Evolutionary conservation across 2,329 filamentous ascomycete genomes (phyloP).

Genomic region (Orbilia ellipsospora): DNA sequence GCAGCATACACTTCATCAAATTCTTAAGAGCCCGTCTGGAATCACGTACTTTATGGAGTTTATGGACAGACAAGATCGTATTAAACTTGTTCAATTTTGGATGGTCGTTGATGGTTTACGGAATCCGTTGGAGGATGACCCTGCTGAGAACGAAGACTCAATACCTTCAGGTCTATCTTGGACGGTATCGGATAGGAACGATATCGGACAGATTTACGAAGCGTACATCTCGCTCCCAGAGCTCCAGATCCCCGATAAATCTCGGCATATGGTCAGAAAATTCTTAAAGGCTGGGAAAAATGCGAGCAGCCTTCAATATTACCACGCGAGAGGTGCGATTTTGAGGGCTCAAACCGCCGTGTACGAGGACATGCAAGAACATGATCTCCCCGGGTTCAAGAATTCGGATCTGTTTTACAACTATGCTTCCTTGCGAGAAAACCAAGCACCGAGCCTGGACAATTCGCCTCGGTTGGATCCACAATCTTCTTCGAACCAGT

Average conservation of each 20-base stretch:
- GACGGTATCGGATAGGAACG: constrained; percentile 84
- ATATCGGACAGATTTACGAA: constrained; percentile 91
- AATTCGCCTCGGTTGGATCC: constrained; percentile 22
- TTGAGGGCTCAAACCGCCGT: constrained; percentile 83
- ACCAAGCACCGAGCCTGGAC: constrained; percentile 35
- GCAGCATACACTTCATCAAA: constrained; percentile 55
- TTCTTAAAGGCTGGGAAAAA: constrained; percentile 82
- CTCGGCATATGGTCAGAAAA: constrained; percentile 75
- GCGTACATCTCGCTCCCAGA: constrained; percentile 86
- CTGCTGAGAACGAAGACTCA: constrained; percentile 73
- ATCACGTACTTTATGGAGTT: constrained; percentile 99
- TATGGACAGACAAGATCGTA: constrained; percentile 89
- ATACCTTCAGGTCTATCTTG: constrained; percentile 73
- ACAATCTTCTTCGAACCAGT: constrained; percentile 31
- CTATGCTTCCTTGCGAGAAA: constrained; percentile 87
- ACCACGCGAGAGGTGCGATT: constrained; percentile 81
- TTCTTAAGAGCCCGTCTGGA: constrained; percentile 71
- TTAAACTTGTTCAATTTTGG: constrained; percentile 96
- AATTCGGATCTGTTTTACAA: constrained; percentile 96
- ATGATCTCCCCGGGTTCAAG: constrained; percentile 85
- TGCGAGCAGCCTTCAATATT: constrained; percentile 84
- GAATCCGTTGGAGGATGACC: constrained; percentile 89
- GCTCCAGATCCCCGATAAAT: constrained; percentile 77
- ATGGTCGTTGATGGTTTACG: constrained; percentile 96
- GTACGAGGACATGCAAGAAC: constrained; percentile 83